Percentiles rank a stretch among this genome's conserved stretches.
These are phyloP conservation scores for Cinnamomum chago DNA, from an alignment of 164 flowering plant species.

Conservation along the genomic window DNA sequence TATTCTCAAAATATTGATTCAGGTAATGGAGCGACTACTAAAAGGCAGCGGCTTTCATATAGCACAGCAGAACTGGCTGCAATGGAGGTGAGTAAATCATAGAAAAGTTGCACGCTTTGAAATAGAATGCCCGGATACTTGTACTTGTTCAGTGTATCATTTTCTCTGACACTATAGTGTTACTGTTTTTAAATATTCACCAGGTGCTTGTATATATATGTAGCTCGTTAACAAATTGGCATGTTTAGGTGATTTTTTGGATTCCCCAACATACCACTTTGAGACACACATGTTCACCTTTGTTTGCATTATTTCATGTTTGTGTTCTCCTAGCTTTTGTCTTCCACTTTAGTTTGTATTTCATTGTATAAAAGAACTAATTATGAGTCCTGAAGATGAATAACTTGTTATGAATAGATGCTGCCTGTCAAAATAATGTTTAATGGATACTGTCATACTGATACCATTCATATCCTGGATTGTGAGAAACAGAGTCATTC, in stretches of 20 bases:
- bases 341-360: not conserved
- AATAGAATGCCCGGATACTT: not conserved
- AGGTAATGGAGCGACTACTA: constrained; percentile 49
- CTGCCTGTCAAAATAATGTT: too few species aligned
- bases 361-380: not conserved
- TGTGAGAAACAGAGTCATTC: not conserved
- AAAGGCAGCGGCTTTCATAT: constrained; percentile 85
- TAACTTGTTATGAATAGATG: too few species aligned
- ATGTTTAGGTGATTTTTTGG: too few species aligned
- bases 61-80: constrained; percentile 92
- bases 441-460: too few species aligned
- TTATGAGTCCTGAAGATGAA: not conserved
- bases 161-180: not conserved
- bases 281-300: not conserved
- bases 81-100: constrained; percentile 59
- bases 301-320: not conserved
- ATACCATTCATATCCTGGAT: not conserved
- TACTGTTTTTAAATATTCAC: too few species aligned
- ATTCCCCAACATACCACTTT: too few species aligned
- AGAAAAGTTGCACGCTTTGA: not conserved
- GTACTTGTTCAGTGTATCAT: not conserved
- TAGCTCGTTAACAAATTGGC: too few species aligned
- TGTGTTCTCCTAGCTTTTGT: not conserved
- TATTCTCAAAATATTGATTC: constrained; percentile 56
- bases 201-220: too few species aligned